Evolutionary conservation across 805 yeast species (phyloP), one percentile per base, ranked within the genome.

Genomic region (Spathaspora gorwiae): DNA sequence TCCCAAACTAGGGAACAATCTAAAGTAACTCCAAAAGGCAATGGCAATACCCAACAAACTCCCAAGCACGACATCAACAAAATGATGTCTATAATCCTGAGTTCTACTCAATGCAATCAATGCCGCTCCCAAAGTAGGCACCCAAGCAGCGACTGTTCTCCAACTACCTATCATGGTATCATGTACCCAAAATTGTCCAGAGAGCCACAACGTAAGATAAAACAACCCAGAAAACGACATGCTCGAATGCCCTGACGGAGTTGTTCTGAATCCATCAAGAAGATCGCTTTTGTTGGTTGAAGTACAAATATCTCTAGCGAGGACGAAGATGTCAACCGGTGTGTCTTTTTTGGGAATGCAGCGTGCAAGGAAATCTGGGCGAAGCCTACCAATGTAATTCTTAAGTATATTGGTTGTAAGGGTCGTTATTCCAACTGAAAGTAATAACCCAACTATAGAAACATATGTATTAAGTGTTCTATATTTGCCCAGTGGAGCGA

Each of bases 51-150:
- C 99, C 2, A 92, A 58, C 1, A 71, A 13, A 27, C 85, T 71
- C 3, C 99, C 99, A 12, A 84, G 57, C 1, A 85, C 54, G 1
- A 94, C 84, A 63, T 92, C 99, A 13, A 87, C 70, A 59, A 87
- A 89, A 65, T 92, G 98, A 59, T 92, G 99, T 61, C 97, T 76
- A 65, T 90, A 90, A 65, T 92, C 99, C 56, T 86, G 84, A 0
- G 96, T 87, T 55, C 99, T 77, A 35, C 94, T 81, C 38, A 87
- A 64, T 0, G 97, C 98, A 53, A 92, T 82, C 51, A 83, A 73
- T 1, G 77, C 57, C 0, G 98, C 97, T 6, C 85, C 75, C 5
- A 88, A 54, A 1, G 76, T 57, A 2, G 94, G 94, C n/a, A 75
- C 45, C 8, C 67, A 57, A 1, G 81, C 66, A 6, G 9, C 24